Evolutionary conservation across 2,329 filamentous ascomycete species (phyloP), one percentile per base, ranked within the genome.

Genomic region (Ophiocordyceps camponoti-floridani): DNA sequence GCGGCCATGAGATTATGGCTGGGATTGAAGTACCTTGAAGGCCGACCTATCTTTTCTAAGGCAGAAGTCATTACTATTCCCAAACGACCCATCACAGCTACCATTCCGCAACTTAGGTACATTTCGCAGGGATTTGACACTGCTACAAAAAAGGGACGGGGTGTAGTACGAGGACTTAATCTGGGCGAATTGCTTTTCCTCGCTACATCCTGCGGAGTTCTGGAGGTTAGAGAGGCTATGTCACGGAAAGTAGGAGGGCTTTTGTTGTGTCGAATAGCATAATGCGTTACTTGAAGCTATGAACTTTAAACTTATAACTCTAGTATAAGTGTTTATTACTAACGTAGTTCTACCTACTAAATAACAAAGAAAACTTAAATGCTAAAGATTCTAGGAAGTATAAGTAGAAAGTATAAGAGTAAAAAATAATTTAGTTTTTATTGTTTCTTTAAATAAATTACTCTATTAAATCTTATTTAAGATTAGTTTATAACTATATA

Each of bases 1-100:
- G 74, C 86, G 4, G 72, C 68, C 37, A 73, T 84, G 57, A 72
- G 88, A 48, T 66, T 95, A 51, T 95, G 88, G 88, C 64, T 95
- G 12, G 86, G 86, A 1, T 67, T 94, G 55, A 94, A 94, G 67
- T 94, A 94, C 72, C 84, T 76, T 75, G 78, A 87, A 52, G 82
- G 82, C 57, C 70, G 79, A 61, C 85, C 88, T 6, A 86, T 94
- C 19, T 64, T 95, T 52, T 69, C 68, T 49, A 71, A 75, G 50
- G 71, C 89, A 55, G 61, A 63, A 43, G 60, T 82, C 56, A 68
- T 94, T 48, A 82, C 75, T 56, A 89, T 80, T 62, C 82, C 86
- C 10, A 88, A 75, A 54, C 72, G 85, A 51, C 63, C 77, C 53
- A 73, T 93, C 58, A 82, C 72, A 53, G 68, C 85, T 49, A 69